Evolutionary conservation across 306 rosid genomes (phyloP).

Genomic region (Prunus fruticosa): DNA sequence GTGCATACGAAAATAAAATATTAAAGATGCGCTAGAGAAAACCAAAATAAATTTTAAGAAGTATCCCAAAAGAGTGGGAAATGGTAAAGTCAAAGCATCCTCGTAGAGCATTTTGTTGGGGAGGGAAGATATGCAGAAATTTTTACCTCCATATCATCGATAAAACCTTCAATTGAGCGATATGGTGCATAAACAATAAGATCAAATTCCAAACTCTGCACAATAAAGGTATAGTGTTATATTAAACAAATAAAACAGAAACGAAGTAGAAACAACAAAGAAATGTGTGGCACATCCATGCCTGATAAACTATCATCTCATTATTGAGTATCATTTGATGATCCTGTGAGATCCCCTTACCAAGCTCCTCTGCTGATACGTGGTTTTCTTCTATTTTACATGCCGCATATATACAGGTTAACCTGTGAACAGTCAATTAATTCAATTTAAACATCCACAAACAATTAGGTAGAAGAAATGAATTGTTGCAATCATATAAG

Average conservation of each 20-base stretch:
- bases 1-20: conserved; percentile 11
- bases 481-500: neutral
- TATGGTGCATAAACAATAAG: conserved; percentile 94
- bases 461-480: neutral
- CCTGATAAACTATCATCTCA: conserved; percentile 99
- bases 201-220: conserved; percentile 90
- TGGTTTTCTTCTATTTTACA: conserved; percentile 99
- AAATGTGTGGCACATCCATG: conserved; percentile 61
- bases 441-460: neutral
- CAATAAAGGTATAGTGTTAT: conserved; percentile 11
- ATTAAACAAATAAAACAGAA: neutral
- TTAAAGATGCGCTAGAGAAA: neutral
- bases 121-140: neutral
- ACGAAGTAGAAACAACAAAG: conserved; percentile 19
- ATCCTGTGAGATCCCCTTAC: conserved; percentile 98
- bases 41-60: conserved; percentile 1
- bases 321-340: conserved; percentile 98
- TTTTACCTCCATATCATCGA: conserved; percentile 69
- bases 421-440: conserved; percentile 45
- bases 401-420: conserved; percentile 95
- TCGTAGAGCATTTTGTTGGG: neutral
- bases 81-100: conserved; percentile 2
- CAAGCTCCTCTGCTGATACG: conserved; percentile 99
- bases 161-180: conserved; percentile 76
- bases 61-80: neutral